These are phyloP conservation scores for Epithemia pelagica DNA, from an alignment of 108 stramenopile species.

Conservation along the genomic window DNA sequence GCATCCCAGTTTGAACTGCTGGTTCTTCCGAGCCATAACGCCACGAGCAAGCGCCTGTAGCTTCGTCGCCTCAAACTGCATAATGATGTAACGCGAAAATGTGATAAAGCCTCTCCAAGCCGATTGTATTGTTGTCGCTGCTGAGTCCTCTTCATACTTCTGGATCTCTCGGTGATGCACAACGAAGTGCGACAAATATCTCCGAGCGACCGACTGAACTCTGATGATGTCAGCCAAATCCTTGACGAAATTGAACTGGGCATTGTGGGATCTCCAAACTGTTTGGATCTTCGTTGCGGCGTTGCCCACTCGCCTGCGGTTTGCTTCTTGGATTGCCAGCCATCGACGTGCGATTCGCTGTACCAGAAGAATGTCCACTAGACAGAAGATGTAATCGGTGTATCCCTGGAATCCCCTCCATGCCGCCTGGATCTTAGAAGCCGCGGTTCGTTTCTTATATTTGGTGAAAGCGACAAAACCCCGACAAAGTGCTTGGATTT, in stretches of 20 bases:
- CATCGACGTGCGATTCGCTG: constrained; percentile 41
- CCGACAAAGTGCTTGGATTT: not conserved
- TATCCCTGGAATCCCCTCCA: constrained; percentile 57
- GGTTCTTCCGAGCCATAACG: constrained; percentile 33
- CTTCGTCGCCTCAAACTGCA: constrained; percentile 47
- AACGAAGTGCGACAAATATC: constrained; percentile 32
- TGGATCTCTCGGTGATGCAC: constrained; percentile 19
- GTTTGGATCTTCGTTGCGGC: constrained; percentile 39
- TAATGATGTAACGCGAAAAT: constrained; percentile 57
- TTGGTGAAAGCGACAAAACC: not conserved
- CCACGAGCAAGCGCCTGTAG: constrained; percentile 70
- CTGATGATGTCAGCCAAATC: not conserved
- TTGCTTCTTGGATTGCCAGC: constrained; percentile 27
- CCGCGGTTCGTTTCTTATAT: constrained; percentile 15
- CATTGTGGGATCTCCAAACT: constrained; percentile 39
- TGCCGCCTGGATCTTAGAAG: constrained; percentile 37
- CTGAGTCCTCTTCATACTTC: constrained; percentile 21
- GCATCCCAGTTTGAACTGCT: constrained; percentile 47
- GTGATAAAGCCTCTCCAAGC: constrained; percentile 66
- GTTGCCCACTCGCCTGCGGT: constrained; percentile 17
- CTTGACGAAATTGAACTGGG: constrained; percentile 30
- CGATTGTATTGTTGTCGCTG: constrained; percentile 51
- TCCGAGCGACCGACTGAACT: constrained; percentile 55
- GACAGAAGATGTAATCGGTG: constrained; percentile 48
- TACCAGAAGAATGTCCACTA: constrained; percentile 48